Base-by-base conservation (phyloP, 176 grass and related monocot species). In the Cocos nucifera region DNA sequence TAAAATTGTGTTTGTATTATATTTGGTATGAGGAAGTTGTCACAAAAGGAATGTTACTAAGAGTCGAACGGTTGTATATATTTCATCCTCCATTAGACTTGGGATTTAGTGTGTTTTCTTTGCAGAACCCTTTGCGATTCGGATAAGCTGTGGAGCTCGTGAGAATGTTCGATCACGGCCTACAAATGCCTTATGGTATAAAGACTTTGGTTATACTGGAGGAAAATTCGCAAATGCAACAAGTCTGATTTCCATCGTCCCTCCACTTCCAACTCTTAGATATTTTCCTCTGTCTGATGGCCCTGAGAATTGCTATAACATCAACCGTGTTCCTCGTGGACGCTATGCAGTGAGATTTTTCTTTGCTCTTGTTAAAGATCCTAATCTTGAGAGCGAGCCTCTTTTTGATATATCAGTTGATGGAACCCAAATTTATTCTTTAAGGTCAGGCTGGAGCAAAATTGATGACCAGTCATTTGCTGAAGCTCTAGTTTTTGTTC, bases 111-210 rank as follows among this genome's bases (percentile, higher is more conserved):
- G 35, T 12, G 10, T 44, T 12, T 69, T 77, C 14, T 76, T 82
- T 87, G 66, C 78, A 98, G 93, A 89, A 67, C 88, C 84, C 23
- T 98, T 80, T 76, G 77, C 73, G 0, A 77, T 98, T 39, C 87
- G 93, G 9, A 86, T 98, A 77, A 98, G 93, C 82, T 98, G 93
- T n/a, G 93, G 93, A 58, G 91, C 84, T 69, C 80, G 86, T 4
- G 79, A 92, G 0, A 84, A 98, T 78, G 53, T 89, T 15, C 88
- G n/a, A 19, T 92, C 88, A 5, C 70, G 75, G 10, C 93, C 93
- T 50, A 80, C 87, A 22, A 85, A 92, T 67, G 83, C 93, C 55
- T 69, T 89, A 71, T 92, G 87, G 93, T 92, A 98, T 77, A 83
- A 84, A 51, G 93, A 98, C 51, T 98, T 92, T 19, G 93, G 93